Conservation (phyloP, 192 early-diverging fungal genomes). For the Kappamyces sp. region DNA sequence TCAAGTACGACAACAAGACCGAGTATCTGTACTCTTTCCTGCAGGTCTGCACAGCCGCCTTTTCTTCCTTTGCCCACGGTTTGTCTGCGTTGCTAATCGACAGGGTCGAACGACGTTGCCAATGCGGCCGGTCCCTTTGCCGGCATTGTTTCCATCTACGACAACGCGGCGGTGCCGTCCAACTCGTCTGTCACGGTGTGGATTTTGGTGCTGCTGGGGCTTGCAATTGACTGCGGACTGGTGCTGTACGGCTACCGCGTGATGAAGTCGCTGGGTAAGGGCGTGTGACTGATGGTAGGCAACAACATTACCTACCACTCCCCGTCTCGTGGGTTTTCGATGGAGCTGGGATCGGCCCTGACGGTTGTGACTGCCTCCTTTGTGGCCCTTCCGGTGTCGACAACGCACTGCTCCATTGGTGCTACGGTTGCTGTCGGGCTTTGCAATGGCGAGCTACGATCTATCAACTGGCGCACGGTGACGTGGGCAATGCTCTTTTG, state of each 20-base stretch:
- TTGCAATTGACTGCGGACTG: constrained; percentile 72
- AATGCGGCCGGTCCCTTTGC: constrained; percentile 79
- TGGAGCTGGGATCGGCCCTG: constrained; percentile 69
- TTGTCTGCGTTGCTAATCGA: too few species aligned
- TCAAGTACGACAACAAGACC: constrained; percentile 63
- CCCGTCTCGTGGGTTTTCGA: constrained; percentile 73
- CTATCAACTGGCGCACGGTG: constrained; percentile 72
- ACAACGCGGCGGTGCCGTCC: constrained; percentile 38
- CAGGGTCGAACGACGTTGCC: constrained; percentile 69
- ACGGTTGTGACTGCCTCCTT: constrained; percentile 77
- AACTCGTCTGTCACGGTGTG: constrained; percentile 65
- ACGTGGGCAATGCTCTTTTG: constrained; percentile 62
- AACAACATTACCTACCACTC: constrained; percentile 81
- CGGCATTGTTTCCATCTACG: constrained; percentile 69
- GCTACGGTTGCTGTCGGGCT: constrained; percentile 70
- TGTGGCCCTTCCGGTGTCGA: constrained; percentile 73
- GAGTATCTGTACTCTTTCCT: constrained; percentile 80
- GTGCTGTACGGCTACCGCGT: constrained; percentile 69
- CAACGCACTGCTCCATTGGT: constrained; percentile 79
- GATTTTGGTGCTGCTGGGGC: constrained; percentile 67
- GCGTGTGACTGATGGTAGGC: too few species aligned
- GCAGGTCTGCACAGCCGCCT: constrained; percentile 72
- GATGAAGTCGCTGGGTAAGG: constrained; percentile 63
- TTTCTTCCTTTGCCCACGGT: constrained; percentile 80
- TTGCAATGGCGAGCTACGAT: constrained; percentile 55